Base-by-base conservation (phyloP, 306 rosid species). In the Vigna unguiculata region DNA sequence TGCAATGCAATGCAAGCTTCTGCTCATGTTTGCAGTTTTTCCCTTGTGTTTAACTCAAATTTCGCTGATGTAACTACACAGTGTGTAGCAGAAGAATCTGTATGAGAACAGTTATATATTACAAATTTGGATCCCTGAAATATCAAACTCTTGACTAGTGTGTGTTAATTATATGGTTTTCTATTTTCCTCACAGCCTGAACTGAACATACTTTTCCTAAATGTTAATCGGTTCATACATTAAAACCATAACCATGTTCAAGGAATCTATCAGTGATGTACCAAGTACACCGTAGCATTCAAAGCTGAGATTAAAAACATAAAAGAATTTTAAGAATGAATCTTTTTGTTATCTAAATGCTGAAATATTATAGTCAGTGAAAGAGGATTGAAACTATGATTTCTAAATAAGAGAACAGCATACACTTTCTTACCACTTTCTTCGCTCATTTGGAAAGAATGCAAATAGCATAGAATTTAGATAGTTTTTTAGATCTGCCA, bases 241-340 rank as follows among this genome's bases (percentile, higher is more conserved):
- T 24, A 66, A 67, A 54, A 71, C 62, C 48, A 28, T 28, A n/a
- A n/a, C n/a, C n/a, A 47, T 34, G 75, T 19, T 77, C 49, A 55
- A 34, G 36, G 17, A 55, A 55, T 85, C 86, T 59, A 87, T 87
- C 78, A 84, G 63, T 0, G 82, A 78, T 0, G 82, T 90, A 24
- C 87, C 90, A 38, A 87, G 84, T 17, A 85, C 88, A 34, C 91
- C 93, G n/a, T 85, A 79, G 16, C 74, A 74, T 25, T 85, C 82
- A 79, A 83, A 73, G 38, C 86, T 84, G 55, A 24, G 63, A 52
- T 87, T 88, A 71, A 52, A 19, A 85, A 81, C 78, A 85, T 82
- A 36, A 82, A 79, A 8, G 86, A n/a, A n/a, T n/a, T n/a, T n/a
- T n/a, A n/a, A n/a, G n/a, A 88, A 84, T 84, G 93, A 62, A 88